These are phyloP conservation scores for Coniochaeta sp. DNA, from an alignment of 2,329 filamentous ascomycete genomes.

Conservation along the genomic window DNA sequence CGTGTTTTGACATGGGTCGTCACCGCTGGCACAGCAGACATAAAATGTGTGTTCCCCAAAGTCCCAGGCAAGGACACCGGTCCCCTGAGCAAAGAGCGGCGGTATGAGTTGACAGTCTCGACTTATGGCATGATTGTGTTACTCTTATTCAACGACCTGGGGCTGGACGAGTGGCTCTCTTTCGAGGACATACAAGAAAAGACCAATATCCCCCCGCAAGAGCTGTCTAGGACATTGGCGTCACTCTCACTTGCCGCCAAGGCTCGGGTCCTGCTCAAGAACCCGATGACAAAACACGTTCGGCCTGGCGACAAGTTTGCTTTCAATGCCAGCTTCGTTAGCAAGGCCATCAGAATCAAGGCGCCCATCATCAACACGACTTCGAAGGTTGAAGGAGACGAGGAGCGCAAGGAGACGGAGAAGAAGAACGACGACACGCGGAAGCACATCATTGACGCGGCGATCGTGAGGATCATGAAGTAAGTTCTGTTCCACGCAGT, in stretches of 20 bases:
- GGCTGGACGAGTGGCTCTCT: slow-evolving; percentile 39
- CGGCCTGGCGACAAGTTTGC: slow-evolving; percentile 70
- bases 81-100: slow-evolving; percentile 53
- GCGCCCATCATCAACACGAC: slow-evolving; percentile 74
- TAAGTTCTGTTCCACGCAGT: slow-evolving; percentile 34
- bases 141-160: slow-evolving; percentile 78
- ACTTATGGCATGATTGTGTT: slow-evolving; percentile 91
- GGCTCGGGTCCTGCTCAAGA: slow-evolving; percentile 72
- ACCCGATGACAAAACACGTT: slow-evolving; percentile 70
- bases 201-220: slow-evolving; percentile 69
- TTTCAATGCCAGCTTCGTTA: slow-evolving; percentile 76
- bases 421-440: slow-evolving; percentile 68
- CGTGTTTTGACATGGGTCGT: slow-evolving; percentile 79
- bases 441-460: slow-evolving; percentile 66
- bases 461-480: slow-evolving; percentile 81
- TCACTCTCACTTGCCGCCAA: slow-evolving; percentile 79
- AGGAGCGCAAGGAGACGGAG: slow-evolving; percentile 64
- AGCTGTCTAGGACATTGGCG: slow-evolving; percentile 71
- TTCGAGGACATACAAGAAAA: slow-evolving; percentile 76
- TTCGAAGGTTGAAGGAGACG: slow-evolving; percentile 75
- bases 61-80: slow-evolving; percentile 63
- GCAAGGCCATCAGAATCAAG: slow-evolving; percentile 81
- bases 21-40: slow-evolving; percentile 70
- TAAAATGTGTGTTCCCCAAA: slow-evolving; percentile 71
- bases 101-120: slow-evolving; percentile 85